A percentile compares a stretch with the other conserved stretches of the same genome.
Conservation (phyloP, 331 rosid species). For the Phaseolus coccineus region DNA sequence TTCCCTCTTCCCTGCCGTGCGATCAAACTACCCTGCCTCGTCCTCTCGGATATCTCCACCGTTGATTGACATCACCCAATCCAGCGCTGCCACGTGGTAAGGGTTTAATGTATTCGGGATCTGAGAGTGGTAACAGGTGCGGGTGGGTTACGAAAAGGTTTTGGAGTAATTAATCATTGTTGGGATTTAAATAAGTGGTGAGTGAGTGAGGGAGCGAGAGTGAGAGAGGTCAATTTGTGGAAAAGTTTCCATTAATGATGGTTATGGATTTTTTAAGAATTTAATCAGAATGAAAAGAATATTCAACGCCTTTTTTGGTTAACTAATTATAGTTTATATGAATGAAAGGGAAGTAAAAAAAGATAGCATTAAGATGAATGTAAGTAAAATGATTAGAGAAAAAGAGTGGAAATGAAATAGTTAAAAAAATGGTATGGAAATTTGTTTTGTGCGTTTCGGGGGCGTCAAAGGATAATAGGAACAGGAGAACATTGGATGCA, state of each 20-base stretch:
- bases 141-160: slow-evolving; percentile 43
- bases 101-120: slow-evolving; percentile 35
- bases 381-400: no score
- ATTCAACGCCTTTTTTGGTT: no score
- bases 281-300: background rate
- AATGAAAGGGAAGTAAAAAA: no score
- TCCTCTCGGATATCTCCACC: rapidly evolving
- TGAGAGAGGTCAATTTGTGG: slow-evolving; percentile 46
- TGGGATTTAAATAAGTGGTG: slow-evolving; percentile 38
- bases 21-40: slow-evolving; percentile 27
- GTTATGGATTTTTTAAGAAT: slow-evolving; percentile 43
- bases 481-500: slow-evolving; percentile 15
- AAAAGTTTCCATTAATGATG: slow-evolving; percentile 44
- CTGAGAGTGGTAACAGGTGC: slow-evolving; percentile 34
- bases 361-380: no score
- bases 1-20: slow-evolving; percentile 40
- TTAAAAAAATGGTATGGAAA: no score
- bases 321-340: no score
- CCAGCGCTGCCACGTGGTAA: background rate
- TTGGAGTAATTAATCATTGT: slow-evolving; percentile 53
- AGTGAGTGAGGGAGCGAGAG: background rate
- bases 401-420: no score
- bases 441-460: background rate
- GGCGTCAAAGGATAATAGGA: slow-evolving; percentile 26
- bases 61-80: background rate